A percentile compares a stretch with the other conserved stretches of the same genome.
These are phyloP conservation scores for Coffea humblotiana DNA, from an alignment of 305 asterid species.

Conservation along the genomic window DNA sequence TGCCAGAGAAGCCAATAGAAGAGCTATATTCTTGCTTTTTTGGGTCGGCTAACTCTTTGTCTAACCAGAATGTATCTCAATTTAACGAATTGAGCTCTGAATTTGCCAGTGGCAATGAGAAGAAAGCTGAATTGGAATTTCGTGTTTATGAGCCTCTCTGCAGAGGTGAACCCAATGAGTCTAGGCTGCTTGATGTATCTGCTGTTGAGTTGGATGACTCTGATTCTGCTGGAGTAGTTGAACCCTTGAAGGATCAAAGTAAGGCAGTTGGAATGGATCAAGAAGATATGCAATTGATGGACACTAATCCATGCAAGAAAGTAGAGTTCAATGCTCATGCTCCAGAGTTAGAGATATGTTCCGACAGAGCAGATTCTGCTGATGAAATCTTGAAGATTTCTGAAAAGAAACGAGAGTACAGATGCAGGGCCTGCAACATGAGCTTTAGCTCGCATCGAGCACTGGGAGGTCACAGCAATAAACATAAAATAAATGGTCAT, in stretches of 20 bases:
- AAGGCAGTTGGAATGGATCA: conserved; percentile 5
- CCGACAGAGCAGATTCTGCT: conserved; percentile 15
- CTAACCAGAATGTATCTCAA: conserved; percentile 33
- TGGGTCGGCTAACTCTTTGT: conserved; percentile 13
- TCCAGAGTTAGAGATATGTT: conserved; percentile 13
- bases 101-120: conserved; percentile 10
- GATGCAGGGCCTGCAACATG: conserved; percentile 23
- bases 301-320: conserved; percentile 28
- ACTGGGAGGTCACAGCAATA: conserved; percentile 24
- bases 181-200: conserved; percentile 20
- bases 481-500: conserved; percentile 20
- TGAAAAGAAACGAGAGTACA: conserved; percentile 22
- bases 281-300: conserved; percentile 11
- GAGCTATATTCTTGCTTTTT: conserved; percentile 13
- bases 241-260: conserved; percentile 12
- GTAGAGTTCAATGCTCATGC: conserved; percentile 13
- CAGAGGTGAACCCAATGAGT: conserved; percentile 12
- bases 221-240: conserved; percentile 9
- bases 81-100: conserved; percentile 22
- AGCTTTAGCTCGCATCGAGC: conserved; percentile 22
- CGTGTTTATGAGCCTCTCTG: conserved; percentile 24
- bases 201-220: conserved; percentile 7
- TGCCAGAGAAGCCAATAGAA: conserved; percentile 8
- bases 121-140: conserved; percentile 15
- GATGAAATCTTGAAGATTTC: conserved; percentile 21